A percentile compares a stretch with the other conserved stretches of the same genome.
These are phyloP conservation scores for Carex parvula DNA, from an alignment of 176 grass and related monocot species.

Conservation along the genomic window DNA sequence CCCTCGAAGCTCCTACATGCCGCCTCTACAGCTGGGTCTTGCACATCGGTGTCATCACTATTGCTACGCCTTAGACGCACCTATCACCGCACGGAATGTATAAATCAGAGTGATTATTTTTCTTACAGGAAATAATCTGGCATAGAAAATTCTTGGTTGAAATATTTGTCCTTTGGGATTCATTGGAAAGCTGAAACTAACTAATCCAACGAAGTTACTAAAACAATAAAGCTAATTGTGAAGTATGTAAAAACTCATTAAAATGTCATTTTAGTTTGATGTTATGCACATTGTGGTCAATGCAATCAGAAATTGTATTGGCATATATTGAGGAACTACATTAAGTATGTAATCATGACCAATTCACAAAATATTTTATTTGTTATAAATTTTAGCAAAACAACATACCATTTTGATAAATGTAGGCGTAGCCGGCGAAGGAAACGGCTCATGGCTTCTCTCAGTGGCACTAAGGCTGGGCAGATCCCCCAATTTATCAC, in stretches of 20 bases:
- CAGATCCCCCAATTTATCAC: conserved; percentile 13
- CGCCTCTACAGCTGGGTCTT: conserved; percentile 19
- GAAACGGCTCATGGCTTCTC: conserved; percentile 11
- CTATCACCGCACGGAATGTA: neutral
- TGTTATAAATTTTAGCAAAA: neutral
- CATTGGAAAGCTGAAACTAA: neutral
- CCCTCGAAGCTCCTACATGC: conserved; percentile 45
- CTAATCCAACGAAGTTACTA: neutral
- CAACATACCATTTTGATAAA: conserved; percentile 13
- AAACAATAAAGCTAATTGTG: neutral
- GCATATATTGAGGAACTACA: neutral
- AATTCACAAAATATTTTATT: neutral
- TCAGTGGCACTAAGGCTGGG: conserved; percentile 17
- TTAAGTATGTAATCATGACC: neutral
- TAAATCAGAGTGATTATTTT: neutral
- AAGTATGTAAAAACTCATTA: neutral
- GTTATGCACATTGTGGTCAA: neutral
- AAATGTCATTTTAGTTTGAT: neutral
- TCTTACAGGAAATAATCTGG: neutral
- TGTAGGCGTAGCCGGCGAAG: conserved; percentile 31
- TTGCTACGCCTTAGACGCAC: neutral
- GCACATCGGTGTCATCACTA: neutral
- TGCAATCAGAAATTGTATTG: neutral
- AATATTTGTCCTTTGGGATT: neutral
- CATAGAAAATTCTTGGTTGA: neutral